phyloP scores from a whole-genome alignment of 176 grass and related monocot genomes.

The Triticum timopheevii region DNA sequence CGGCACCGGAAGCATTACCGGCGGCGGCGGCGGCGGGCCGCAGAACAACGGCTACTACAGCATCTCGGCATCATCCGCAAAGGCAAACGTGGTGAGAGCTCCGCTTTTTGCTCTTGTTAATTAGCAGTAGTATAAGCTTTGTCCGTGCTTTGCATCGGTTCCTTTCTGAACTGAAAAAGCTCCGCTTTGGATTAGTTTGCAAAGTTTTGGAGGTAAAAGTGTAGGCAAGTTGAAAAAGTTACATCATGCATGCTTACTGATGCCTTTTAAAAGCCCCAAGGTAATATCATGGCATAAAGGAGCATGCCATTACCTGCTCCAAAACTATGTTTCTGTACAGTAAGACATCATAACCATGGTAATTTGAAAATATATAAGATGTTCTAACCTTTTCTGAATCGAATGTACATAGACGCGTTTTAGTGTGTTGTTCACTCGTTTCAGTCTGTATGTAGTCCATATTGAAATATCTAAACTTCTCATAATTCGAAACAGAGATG shows the following conservation, averaged over 20 bases:
- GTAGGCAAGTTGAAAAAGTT: not conserved
- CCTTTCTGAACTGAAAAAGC: not conserved
- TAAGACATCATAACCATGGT: too few species aligned
- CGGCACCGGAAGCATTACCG: constrained; percentile 25
- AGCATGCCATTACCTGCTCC: not conserved
- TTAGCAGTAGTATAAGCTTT: not conserved
- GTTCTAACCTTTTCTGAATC: too few species aligned
- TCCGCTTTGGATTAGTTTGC: not conserved
- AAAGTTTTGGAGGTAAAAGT: not conserved
- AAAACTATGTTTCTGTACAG: not conserved
- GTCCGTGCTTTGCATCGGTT: not conserved
- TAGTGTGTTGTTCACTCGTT: too few species aligned
- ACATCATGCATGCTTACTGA: too few species aligned
- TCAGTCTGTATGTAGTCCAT: too few species aligned
- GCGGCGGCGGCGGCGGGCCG: not conserved
- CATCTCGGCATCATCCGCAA: constrained; percentile 39
- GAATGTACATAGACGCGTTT: too few species aligned
- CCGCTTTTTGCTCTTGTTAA: not conserved
- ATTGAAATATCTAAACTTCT: too few species aligned
- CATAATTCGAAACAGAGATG: too few species aligned
- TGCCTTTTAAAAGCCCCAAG: not conserved
- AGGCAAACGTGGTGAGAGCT: constrained; percentile 6
- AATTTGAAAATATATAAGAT: not conserved
- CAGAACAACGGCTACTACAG: constrained; percentile 54
- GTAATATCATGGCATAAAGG: not conserved